phyloP scores from a whole-genome alignment of 2,329 filamentous ascomycete genomes.

The Penicillium oxalicum region DNA sequence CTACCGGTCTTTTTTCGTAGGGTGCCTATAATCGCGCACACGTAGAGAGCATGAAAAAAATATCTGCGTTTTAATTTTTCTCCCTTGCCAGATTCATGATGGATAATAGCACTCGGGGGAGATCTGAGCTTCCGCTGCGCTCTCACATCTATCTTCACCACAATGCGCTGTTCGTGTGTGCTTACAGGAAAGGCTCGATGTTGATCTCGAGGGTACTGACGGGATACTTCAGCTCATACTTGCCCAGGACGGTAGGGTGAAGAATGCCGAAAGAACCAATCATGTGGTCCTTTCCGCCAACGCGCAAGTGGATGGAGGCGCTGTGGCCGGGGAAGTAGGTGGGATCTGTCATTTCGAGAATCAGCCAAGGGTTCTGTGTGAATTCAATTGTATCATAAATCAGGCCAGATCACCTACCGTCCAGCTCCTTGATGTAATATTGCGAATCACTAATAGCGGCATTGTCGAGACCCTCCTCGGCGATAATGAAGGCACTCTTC shows the following conservation, averaged over 20 bases:
- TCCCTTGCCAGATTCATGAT: too few relatives aligned
- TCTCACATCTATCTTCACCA: slow-evolving; percentile 19
- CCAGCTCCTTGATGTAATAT: slow-evolving; percentile 92
- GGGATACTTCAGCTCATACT: slow-evolving; percentile 87
- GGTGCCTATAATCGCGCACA: too few relatives aligned
- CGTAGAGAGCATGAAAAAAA: too few relatives aligned
- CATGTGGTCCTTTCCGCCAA: slow-evolving; percentile 65
- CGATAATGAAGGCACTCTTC: slow-evolving; percentile 69
- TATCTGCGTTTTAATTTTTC: too few relatives aligned
- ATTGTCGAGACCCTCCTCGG: slow-evolving; percentile 63
- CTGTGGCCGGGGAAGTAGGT: slow-evolving; percentile 91
- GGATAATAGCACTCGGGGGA: too few relatives aligned
- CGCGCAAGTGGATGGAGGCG: slow-evolving; percentile 72
- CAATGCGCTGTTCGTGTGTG: slow-evolving; percentile 1
- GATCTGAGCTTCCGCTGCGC: too few relatives aligned
- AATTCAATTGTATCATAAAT: not conserved
- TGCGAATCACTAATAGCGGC: slow-evolving; percentile 56
- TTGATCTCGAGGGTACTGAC: slow-evolving; percentile 94
- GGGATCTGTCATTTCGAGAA: slow-evolving; percentile 48
- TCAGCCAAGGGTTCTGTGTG: not conserved
- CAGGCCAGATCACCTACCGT: slow-evolving; percentile 50
- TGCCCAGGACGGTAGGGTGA: slow-evolving; percentile 87
- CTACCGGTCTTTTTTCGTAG: too few relatives aligned
- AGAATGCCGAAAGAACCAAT: slow-evolving; percentile 92
- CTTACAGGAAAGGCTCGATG: slow-evolving; percentile 79